Conservation (phyloP, 2,329 filamentous ascomycete genomes). For the Aspergillus tubingensis region DNA sequence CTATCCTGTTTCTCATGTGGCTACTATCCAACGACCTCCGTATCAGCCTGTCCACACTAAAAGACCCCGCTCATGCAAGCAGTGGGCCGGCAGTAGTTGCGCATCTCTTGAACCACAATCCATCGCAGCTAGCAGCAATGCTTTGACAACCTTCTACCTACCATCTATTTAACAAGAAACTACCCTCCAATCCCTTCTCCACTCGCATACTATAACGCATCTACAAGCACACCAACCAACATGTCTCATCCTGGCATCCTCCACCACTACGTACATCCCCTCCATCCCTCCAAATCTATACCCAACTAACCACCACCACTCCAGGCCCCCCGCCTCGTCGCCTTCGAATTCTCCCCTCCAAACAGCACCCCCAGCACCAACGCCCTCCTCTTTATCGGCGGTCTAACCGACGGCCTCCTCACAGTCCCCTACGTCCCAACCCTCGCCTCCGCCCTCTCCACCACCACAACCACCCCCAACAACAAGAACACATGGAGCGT, state of each 20-base stretch:
- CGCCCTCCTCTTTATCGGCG: constrained; percentile 61
- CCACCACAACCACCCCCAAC: constrained; percentile 1
- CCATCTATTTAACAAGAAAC: background rate
- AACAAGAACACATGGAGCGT: constrained; percentile 54
- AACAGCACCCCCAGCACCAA: constrained; percentile 38
- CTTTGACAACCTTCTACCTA: background rate
- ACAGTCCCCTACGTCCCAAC: constrained; percentile 56
- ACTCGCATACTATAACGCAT: too few species aligned
- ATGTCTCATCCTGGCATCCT: constrained; percentile 34
- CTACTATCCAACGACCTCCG: background rate
- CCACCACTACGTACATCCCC: constrained; percentile 39
- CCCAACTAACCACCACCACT: background rate
- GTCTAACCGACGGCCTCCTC: constrained; percentile 59
- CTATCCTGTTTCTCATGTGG: background rate
- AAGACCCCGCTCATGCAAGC: background rate
- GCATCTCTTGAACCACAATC: background rate
- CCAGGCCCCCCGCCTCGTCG: constrained; percentile 42
- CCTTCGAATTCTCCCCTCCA: constrained; percentile 43
- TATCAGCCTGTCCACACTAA: background rate
- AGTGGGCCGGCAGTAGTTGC: background rate
- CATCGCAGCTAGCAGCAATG: background rate
- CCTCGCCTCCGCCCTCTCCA: constrained; percentile 52
- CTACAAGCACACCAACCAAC: background rate
- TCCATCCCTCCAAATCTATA: background rate
- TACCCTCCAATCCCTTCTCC: background rate